phyloP scores from a whole-genome alignment of 805 yeast genomes.

The Pichia californica region DNA sequence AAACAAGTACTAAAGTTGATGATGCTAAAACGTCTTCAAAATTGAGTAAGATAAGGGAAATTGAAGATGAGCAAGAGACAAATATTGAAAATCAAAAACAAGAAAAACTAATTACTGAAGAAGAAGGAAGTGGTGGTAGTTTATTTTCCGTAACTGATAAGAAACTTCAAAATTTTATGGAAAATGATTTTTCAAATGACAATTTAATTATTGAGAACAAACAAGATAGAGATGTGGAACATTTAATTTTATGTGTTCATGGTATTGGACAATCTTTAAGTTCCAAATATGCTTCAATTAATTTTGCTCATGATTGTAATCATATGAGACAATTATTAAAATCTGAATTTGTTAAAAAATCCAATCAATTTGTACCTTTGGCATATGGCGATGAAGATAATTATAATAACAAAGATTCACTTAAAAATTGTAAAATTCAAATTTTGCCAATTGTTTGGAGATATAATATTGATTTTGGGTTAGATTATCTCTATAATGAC shows the following conservation, averaged over 20 bases:
- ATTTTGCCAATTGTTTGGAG: slow-evolving; percentile 93
- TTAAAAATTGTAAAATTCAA: slow-evolving; percentile 57
- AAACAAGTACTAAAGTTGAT: neutral
- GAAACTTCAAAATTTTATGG: slow-evolving; percentile 40
- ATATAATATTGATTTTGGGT: slow-evolving; percentile 58
- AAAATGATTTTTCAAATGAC: slow-evolving; percentile 45
- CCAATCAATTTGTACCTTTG: slow-evolving; percentile 33
- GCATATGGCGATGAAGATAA: slow-evolving; percentile 28
- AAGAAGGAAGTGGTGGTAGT: neutral
- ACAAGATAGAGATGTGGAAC: slow-evolving; percentile 38
- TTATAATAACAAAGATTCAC: slow-evolving; percentile 15
- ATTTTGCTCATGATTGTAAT: slow-evolving; percentile 81
- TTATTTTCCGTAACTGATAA: slow-evolving; percentile 19
- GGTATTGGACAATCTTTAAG: slow-evolving; percentile 93
- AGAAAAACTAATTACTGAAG: neutral
- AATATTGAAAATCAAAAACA: neutral
- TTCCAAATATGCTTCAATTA: slow-evolving; percentile 67
- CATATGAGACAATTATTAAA: slow-evolving; percentile 54
- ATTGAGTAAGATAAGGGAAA: neutral
- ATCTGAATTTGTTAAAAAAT: slow-evolving; percentile 36
- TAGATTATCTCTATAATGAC: slow-evolving; percentile 35
- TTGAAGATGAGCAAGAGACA: neutral
- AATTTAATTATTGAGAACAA: slow-evolving; percentile 34
- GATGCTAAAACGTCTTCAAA: neutral
- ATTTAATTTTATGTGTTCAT: slow-evolving; percentile 79